A percentile compares a stretch with the other conserved stretches of the same genome.
Evolutionary conservation across 768 basidiomycete species (phyloP).

Genomic region (Collybia mongolica): DNA sequence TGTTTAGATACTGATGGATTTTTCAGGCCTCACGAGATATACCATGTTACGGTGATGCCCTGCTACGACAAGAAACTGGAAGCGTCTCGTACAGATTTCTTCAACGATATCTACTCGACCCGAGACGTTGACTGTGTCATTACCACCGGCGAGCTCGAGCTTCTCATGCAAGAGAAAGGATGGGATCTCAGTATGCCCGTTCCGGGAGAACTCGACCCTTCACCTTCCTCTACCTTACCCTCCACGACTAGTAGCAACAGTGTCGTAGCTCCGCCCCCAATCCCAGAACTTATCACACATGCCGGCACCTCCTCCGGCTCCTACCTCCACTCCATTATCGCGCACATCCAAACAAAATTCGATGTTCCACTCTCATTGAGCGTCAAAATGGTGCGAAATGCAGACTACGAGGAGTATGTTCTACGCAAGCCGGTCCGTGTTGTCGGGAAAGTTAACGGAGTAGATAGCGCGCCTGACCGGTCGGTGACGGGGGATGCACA

Average conservation of each 20-base stretch:
- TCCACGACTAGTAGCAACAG: conserved; percentile 10
- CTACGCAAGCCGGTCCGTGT: conserved; percentile 27
- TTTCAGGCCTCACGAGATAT: conserved; percentile 79
- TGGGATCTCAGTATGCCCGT: conserved; percentile 72
- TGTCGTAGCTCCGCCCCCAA: conserved; percentile 6
- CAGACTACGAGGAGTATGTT: conserved; percentile 78
- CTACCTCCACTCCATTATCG: conserved; percentile 81
- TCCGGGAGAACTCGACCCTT: conserved; percentile 44
- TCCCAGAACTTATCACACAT: conserved; percentile 79
- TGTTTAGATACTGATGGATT: conserved; percentile 5
- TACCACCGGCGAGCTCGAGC: conserved; percentile 91
- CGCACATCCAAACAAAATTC: conserved; percentile 43
- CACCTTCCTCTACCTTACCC: conserved; percentile 11
- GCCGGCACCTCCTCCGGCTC: conserved; percentile 90
- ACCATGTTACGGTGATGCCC: conserved; percentile 98
- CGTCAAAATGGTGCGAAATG: conserved; percentile 61
- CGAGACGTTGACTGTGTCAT: conserved; percentile 97
- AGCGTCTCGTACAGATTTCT: conserved; percentile 93
- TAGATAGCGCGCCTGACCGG: not conserved
- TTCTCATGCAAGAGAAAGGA: conserved; percentile 77
- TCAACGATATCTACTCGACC: conserved; percentile 75
- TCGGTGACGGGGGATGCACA: conserved; percentile 22
- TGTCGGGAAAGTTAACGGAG: not conserved
- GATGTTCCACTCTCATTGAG: conserved; percentile 45
- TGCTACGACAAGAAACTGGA: conserved; percentile 99